phyloP scores from a whole-genome alignment of 768 basidiomycete genomes.

The Macrolepiota dolichaula region DNA sequence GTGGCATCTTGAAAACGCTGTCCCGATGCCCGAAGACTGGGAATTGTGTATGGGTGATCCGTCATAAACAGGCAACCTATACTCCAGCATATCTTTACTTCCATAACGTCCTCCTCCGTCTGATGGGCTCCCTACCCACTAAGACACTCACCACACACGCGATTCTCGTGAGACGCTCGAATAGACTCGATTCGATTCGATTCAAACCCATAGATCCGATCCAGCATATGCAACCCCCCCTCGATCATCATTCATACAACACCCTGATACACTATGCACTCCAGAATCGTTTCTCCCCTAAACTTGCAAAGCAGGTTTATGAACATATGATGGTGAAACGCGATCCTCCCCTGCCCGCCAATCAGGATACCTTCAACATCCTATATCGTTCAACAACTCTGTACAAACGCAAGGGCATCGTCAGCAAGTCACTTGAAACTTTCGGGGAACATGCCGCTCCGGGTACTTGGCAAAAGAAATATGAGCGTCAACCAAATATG shows the following conservation, averaged over 20 bases:
- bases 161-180: background rate
- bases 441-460: conserved; percentile 16
- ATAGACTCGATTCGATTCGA: background rate
- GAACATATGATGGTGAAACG: conserved; percentile 50
- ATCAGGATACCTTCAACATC: conserved; percentile 34
- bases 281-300: conserved; percentile 50
- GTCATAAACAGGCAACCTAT: conserved; percentile 20
- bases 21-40: conserved; percentile 41
- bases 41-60: conserved; percentile 34
- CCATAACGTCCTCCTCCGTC: conserved; percentile 40
- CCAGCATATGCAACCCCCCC: conserved; percentile 14
- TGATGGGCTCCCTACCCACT: conserved; percentile 32
- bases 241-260: conserved; percentile 41
- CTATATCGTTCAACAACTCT: conserved; percentile 54
- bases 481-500: background rate
- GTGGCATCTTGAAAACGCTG: conserved; percentile 42
- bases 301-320: conserved; percentile 45
- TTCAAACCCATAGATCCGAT: background rate
- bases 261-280: conserved; percentile 65
- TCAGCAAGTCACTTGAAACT: conserved; percentile 31
- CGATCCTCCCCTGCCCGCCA: conserved; percentile 27
- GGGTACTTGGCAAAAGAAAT: background rate
- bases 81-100: conserved; percentile 46
- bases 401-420: conserved; percentile 41
- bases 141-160: background rate